Base-by-base conservation (phyloP, 2,329 filamentous ascomycete species). In the Ambrosiella beaveri region DNA sequence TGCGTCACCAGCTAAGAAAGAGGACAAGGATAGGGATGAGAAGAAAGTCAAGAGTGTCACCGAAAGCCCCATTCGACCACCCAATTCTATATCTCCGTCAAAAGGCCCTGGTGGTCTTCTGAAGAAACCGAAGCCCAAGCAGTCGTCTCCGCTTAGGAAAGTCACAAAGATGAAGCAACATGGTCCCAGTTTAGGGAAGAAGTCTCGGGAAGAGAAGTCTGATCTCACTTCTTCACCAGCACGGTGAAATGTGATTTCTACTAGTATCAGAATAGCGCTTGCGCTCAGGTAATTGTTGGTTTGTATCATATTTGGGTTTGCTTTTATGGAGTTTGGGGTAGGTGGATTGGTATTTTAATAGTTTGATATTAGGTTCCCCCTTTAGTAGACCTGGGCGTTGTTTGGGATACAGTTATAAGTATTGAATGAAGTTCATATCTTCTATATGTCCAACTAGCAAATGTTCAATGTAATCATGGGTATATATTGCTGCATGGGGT, bases 11-110 rank as follows among this genome's bases (percentile, higher is more conserved):
- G 35, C 69, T 8, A 80, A 79, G 66, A 80, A 79, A 68, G 76
- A 80, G 68, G 76, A 80, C n/a, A 79, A 77, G 66, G 76, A 80
- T 17, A 78, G 77, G 67, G 52, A 60, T n/a, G 58, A 60, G 17
- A 57, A 41, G 70, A 70, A 50, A 68, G 39, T 69, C 38, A 68
- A 70, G 50, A 67, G 67, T n/a, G 66, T 68, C 27, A 67, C 68
- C 54, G 64, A 65, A 47, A 61, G 65, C 65, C 13, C 57, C 17
- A 58, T 61, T 3, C 54, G 56, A 39, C 57, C 57, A 15, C 50
- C 68, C 17, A 75, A 74, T 62, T 67, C 69, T 0, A 65, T 68
- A 3, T 72, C 71, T 57, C 71, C 72, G 11, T 67, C 50, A n/a
- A 52, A 54, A 39, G 52, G 41, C 27, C 37, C 35, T 7, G 41